Conservation (phyloP, 169 alveolate genomes). For the Plasmodium vinckei region DNA sequence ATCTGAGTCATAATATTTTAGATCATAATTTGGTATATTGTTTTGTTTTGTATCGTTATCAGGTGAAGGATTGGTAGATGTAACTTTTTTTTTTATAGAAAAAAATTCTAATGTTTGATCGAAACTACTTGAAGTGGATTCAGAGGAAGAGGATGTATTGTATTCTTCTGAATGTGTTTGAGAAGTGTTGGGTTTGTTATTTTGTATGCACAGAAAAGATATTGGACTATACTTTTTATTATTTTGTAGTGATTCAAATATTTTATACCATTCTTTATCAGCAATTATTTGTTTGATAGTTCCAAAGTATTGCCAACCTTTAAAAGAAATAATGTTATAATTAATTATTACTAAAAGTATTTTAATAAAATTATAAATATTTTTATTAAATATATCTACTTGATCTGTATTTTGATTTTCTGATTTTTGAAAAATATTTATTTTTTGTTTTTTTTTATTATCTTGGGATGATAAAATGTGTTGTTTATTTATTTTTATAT, state of each 20-base stretch:
- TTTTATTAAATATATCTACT: conserved; percentile 4
- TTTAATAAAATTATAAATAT: conserved; percentile 31
- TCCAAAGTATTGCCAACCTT: conserved; percentile 34
- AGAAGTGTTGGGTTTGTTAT: too few relatives aligned
- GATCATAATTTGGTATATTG: too few relatives aligned
- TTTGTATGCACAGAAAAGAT: background rate
- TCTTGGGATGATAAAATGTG: background rate
- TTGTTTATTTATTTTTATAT: conserved; percentile 38
- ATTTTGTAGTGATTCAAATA: too few relatives aligned
- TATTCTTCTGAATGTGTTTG: too few relatives aligned
- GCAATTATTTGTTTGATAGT: conserved; percentile 45
- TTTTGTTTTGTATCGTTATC: too few relatives aligned
- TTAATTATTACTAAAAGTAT: conserved; percentile 27
- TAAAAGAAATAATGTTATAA: conserved; percentile 28
- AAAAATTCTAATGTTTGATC: too few relatives aligned
- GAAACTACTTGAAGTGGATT: too few relatives aligned
- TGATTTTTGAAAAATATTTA: background rate
- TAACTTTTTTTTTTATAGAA: too few relatives aligned
- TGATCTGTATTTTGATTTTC: background rate
- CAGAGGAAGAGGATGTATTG: too few relatives aligned
- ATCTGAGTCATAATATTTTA: too few relatives aligned
- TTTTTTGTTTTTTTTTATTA: background rate
- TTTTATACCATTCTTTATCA: conserved; percentile 47
- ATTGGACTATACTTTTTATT: background rate
- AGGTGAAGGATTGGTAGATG: too few relatives aligned